Conservation (phyloP, 495 filamentous ascomycete genomes). For the Podospora australis region DNA sequence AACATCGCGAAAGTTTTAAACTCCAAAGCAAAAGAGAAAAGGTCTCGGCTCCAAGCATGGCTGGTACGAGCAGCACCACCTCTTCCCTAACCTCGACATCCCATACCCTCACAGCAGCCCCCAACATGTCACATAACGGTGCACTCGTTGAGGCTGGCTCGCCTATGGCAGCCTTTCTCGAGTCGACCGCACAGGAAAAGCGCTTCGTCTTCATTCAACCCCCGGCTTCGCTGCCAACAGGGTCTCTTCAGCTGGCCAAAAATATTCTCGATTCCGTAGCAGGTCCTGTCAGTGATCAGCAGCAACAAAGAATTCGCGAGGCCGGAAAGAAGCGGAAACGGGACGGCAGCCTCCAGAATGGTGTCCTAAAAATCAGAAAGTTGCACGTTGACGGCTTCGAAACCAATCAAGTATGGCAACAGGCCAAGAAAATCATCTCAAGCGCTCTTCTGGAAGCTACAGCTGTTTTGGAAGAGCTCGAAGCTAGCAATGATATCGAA, state of each 20-base stretch:
- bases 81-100: constrained; percentile 53
- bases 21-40: not conserved
- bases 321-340: constrained; percentile 62
- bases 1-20: not conserved
- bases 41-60: constrained; percentile 29
- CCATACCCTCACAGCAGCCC: constrained; percentile 43
- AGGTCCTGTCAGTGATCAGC: constrained; percentile 55
- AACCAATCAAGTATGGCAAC: constrained; percentile 87
- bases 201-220: constrained; percentile 67
- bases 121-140: constrained; percentile 22
- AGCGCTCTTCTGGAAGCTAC: constrained; percentile 36
- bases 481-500: constrained; percentile 32
- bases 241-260: constrained; percentile 65
- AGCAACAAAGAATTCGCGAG: constrained; percentile 51
- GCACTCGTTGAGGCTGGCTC: constrained; percentile 22
- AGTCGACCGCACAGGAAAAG: constrained; percentile 38
- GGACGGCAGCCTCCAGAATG: constrained; percentile 28
- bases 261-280: constrained; percentile 71
- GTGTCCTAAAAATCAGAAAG: constrained; percentile 62
- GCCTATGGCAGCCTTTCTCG: constrained; percentile 41
- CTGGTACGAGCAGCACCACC: constrained; percentile 38
- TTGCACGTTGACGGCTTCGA: constrained; percentile 84
- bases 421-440: constrained; percentile 71
- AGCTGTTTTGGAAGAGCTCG: constrained; percentile 45
- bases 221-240: constrained; percentile 51